phyloP scores from a whole-genome alignment of 805 yeast genomes.

The Lipomyces orientalis region DNA sequence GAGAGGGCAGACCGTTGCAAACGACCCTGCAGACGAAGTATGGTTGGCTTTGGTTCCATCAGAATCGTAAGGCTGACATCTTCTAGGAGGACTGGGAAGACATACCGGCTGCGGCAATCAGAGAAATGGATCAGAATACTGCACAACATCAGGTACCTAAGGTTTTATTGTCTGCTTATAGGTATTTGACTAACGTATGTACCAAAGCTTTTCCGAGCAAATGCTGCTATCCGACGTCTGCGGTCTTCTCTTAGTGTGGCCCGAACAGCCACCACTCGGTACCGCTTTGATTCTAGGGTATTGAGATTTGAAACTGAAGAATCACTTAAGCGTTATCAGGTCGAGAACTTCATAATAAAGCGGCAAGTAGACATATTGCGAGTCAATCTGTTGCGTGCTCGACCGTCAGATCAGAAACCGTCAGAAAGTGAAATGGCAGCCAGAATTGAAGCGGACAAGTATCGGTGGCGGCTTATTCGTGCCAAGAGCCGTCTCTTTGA shows the following conservation, averaged over 20 bases:
- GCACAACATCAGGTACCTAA: slow-evolving; percentile 27
- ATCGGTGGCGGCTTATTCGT: slow-evolving; percentile 47
- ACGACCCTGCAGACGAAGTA: slow-evolving; percentile 17
- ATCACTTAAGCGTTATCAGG: slow-evolving; percentile 54
- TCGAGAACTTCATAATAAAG: slow-evolving; percentile 53
- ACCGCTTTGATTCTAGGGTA: slow-evolving; percentile 49
- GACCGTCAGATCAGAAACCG: slow-evolving; percentile 42
- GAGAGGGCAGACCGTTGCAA: not conserved
- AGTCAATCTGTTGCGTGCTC: slow-evolving; percentile 42
- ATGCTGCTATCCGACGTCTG: slow-evolving; percentile 22
- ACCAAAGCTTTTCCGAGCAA: slow-evolving; percentile 27
- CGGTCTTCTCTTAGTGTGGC: slow-evolving; percentile 21
- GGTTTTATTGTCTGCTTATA: not conserved
- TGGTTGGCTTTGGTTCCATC: not conserved
- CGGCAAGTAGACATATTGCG: slow-evolving; percentile 55
- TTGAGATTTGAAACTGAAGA: slow-evolving; percentile 53
- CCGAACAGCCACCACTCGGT: slow-evolving; percentile 21
- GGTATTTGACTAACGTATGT: not conserved
- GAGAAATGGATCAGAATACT: slow-evolving; percentile 23
- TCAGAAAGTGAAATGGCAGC: slow-evolving; percentile 46
- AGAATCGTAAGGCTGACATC: not conserved
- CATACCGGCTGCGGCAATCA: slow-evolving; percentile 19
- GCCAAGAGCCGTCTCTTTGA: slow-evolving; percentile 55
- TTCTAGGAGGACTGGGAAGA: slow-evolving; percentile 33
- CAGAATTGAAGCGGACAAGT: slow-evolving; percentile 47